Evolutionary conservation across 441 rosid genomes (phyloP), one percentile per base, ranked within the genome.

Genomic region (Viola pubescens): DNA sequence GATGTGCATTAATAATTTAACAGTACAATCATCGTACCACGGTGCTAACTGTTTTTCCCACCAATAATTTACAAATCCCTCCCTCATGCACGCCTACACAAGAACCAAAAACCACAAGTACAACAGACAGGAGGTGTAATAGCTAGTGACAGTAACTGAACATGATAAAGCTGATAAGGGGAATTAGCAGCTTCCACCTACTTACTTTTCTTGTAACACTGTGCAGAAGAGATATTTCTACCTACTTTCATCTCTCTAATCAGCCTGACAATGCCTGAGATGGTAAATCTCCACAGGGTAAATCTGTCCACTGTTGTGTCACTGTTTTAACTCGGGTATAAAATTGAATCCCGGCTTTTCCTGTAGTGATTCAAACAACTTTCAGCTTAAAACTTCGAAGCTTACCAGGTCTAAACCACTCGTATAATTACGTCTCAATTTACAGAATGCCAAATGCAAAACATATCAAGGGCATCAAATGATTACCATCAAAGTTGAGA

Each of bases 231-330:
- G 44, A 11, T 34, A 11, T 39, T 53, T 53, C 34, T 48, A 38
- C 12, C 26, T 26, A n/a, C 6, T 59, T 42, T 46, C 11, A 37
- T 9, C 6, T 4, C 40, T 38, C 12, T 4, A 47, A 0, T 13
- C 46, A n/a, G 11, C 82, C 84, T 10, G 94, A 94, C 86, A 88
- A 80, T 43, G 85, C 86, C 40, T 77, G 79, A 41, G 86, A 83
- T 54, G 85, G 75, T 37, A 79, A 69, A 3, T 68, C 69, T 19
- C 80, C 82, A 11, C 77, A 70, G 3, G 83, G 87, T 64, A 83
- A 71, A 73, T 82, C 90, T 74, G 81, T 83, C 98, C 98, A 88
- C 59, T 86, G 98, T 73, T 88, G 98, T 41, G 92, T 91, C 19
- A 91, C 79, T 13, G 94, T 91, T 61, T 88, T 91, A 49, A 88